phyloP scores from a whole-genome alignment of 2,329 filamentous ascomycete genomes.

The Thielaviopsis populi region DNA sequence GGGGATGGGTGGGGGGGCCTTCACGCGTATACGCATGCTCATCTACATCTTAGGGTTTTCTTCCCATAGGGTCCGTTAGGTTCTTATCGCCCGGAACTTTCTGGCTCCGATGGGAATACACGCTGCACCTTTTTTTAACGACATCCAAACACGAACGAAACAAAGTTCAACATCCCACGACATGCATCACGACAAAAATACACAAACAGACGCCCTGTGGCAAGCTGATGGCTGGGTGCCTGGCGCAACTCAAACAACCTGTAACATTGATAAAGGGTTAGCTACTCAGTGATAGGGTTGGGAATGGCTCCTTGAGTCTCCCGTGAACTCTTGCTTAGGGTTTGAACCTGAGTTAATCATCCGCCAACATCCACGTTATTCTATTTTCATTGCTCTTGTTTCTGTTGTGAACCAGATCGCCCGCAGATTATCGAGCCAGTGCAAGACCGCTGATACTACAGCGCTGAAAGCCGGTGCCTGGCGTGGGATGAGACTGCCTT shows the following conservation, averaged over 20 bases:
- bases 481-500: not conserved
- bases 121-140: not conserved
- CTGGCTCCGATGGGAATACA: not conserved
- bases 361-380: no score
- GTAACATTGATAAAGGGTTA: not conserved
- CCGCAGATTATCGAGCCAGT: not conserved
- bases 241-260: not conserved
- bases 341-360: no score
- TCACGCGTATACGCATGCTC: not conserved
- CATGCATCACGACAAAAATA: not conserved
- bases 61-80: not conserved
- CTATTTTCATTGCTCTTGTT: not conserved
- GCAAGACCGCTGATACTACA: not conserved
- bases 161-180: not conserved
- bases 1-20: not conserved
- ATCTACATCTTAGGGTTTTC: not conserved
- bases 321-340: no score
- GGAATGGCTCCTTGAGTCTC: not conserved
- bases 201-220: not conserved
- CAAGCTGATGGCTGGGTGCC: not conserved
- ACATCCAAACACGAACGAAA: conserved; percentile 1
- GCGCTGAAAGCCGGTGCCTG: not conserved
- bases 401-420: not conserved
- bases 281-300: not conserved
- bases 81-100: not conserved